A percentile compares a stretch with the other conserved stretches of the same genome.
phyloP scores from a whole-genome alignment of 1,139 yeast genomes.

The Kluyveromyces marxianus region DNA sequence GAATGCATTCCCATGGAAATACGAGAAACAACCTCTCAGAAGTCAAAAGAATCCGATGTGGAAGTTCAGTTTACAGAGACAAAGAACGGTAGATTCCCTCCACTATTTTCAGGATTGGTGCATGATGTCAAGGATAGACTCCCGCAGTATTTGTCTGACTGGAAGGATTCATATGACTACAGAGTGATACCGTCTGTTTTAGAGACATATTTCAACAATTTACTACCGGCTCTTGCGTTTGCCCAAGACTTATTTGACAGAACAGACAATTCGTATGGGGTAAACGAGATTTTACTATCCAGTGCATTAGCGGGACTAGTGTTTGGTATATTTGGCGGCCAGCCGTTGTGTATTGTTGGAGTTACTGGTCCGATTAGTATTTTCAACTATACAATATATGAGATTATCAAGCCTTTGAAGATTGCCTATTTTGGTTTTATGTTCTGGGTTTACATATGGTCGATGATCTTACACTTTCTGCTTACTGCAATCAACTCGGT shows the following conservation, averaged over 20 bases:
- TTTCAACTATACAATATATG: slow-evolving; percentile 86
- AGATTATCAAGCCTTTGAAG: slow-evolving; percentile 50
- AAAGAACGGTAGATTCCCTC: slow-evolving; percentile 14
- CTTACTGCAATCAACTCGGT: slow-evolving; percentile 69
- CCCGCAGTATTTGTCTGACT: slow-evolving; percentile 70
- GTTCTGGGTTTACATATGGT: slow-evolving; percentile 95
- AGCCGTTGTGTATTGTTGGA: slow-evolving; percentile 93
- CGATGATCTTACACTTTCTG: slow-evolving; percentile 70
- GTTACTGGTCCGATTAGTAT: slow-evolving; percentile 94
- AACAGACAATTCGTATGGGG: slow-evolving; percentile 80
- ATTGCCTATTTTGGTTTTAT: slow-evolving; percentile 70
- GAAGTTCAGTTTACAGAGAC: slow-evolving; percentile 1
- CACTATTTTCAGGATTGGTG: slow-evolving; percentile 28
- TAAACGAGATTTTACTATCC: slow-evolving; percentile 78
- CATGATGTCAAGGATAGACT: slow-evolving; percentile 31
- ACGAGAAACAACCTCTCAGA: not conserved
- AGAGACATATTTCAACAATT: slow-evolving; percentile 79
- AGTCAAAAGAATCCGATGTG: slow-evolving; percentile 1
- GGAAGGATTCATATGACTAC: slow-evolving; percentile 77
- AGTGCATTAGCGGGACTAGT: slow-evolving; percentile 85
- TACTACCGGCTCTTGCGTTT: slow-evolving; percentile 90
- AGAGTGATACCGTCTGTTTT: slow-evolving; percentile 82
- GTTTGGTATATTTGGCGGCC: slow-evolving; percentile 81
- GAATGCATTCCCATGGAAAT: not conserved
- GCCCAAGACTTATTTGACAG: slow-evolving; percentile 96